Evolutionary conservation across 1,284 basidiomycete genomes (phyloP).

Genomic region (Rhodotorula glutinis): DNA sequence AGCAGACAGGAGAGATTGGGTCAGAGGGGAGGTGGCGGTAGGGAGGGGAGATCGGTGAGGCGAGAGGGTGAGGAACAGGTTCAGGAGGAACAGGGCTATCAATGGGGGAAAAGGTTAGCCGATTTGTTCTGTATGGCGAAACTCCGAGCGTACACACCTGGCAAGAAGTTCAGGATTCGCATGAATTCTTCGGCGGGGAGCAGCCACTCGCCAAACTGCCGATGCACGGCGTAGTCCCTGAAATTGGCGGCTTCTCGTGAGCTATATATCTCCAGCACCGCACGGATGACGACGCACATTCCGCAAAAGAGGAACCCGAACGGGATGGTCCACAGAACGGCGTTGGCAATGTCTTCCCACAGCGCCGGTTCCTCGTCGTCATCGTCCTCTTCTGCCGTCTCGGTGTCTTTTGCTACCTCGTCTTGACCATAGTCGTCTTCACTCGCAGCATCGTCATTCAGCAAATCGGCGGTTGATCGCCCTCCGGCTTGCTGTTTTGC

Average conservation of each 20-base stretch:
- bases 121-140: neutral
- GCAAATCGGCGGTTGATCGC: neutral
- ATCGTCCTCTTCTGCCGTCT: neutral
- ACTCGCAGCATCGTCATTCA: neutral
- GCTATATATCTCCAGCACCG: no score
- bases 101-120: slow-evolving; percentile 28
- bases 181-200: slow-evolving; percentile 13
- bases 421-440: neutral
- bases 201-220: slow-evolving; percentile 32
- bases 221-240: slow-evolving; percentile 39
- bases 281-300: slow-evolving; percentile 15
- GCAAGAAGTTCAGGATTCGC: slow-evolving; percentile 41
- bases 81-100: slow-evolving; percentile 42
- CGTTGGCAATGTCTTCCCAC: slow-evolving; percentile 28
- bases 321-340: slow-evolving; percentile 29
- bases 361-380: slow-evolving; percentile 71
- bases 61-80: slow-evolving; percentile 45
- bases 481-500: slow-evolving; percentile 4
- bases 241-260: no score
- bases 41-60: slow-evolving; percentile 13
- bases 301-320: slow-evolving; percentile 37
- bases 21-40: neutral
- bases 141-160: slow-evolving; percentile 35
- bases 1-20: slow-evolving; percentile 25
- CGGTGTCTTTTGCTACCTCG: neutral